Evolutionary conservation across 1,284 basidiomycete genomes (phyloP), one percentile per base, ranked within the genome.

Genomic region (Ceratobasidium sp.): DNA sequence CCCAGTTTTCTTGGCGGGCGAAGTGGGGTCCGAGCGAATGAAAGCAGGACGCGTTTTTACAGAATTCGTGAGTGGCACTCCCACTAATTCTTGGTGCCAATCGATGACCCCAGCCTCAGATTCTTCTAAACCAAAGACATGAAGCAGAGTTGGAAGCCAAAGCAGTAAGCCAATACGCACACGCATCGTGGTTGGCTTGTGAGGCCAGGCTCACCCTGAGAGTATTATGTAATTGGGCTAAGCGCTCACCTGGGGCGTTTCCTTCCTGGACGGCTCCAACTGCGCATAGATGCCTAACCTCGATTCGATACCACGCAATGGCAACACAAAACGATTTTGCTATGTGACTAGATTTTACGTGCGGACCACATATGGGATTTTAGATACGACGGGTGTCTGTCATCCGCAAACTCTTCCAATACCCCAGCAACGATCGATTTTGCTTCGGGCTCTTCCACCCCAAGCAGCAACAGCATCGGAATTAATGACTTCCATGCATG

Each of bases 101-200:
- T 96, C 94, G 46, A 95, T 87, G 41, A 94, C 84, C 64, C 94
- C 95, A 43, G 89, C 93, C 76, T 93, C 90, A 37, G 89, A 88
- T 78, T 90, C 86, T 74, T 92, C 88, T 29, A 92, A 81, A 31
- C 89, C 89, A 2, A 31, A 71, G 16, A 64, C 66, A 71, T 41
- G 31, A 34, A 31, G 27, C 43, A 68, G 65, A 53, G 65, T 51
- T 3, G 49, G 65, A 37, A 54, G 49, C 31, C 29, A 68, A 31
- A 68, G 49, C 7, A 59, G 37, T 19, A 59, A 39, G 37, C 56
- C 56, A 59, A 59, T 34, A 27, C 37, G 29, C 56, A 59, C 31
- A 16, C 56, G 56, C 56, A 59, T 59, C 56, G 56, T 59, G 51
- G 51, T 53, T n/a, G 51, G 48, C 48, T 49, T 5, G 51, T 53